A percentile compares a stretch with the other conserved stretches of the same genome.
These are phyloP conservation scores for Begonia masoniana DNA, from an alignment of 306 rosid species.

Conservation along the genomic window DNA sequence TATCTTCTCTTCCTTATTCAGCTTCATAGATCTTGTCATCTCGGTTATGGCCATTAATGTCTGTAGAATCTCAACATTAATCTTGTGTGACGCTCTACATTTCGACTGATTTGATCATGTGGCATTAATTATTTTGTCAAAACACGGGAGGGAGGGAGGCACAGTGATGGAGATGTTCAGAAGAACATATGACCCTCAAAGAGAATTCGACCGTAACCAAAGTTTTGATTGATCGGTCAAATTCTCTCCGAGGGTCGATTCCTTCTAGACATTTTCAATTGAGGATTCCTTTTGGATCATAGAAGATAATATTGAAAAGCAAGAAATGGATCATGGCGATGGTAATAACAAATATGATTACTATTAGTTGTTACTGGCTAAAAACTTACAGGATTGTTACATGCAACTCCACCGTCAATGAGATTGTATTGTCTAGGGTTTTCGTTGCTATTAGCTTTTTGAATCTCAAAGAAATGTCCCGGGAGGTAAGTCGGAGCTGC, in stretches of 20 bases:
- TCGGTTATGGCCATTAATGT: slow-evolving; percentile 29
- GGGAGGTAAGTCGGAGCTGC: slow-evolving; percentile 41
- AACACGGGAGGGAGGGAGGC: too few species aligned
- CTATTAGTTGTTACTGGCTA: background rate
- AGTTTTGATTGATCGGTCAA: background rate
- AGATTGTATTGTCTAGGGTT: slow-evolving; percentile 16
- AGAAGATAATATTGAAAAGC: too few species aligned
- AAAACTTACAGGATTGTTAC: slow-evolving; percentile 27
- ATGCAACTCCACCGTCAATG: slow-evolving; percentile 33
- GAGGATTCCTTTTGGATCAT: too few species aligned
- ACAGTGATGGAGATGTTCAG: background rate
- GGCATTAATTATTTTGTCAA: too few species aligned
- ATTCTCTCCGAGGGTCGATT: too few species aligned
- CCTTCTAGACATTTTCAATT: too few species aligned
- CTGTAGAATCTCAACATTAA: background rate
- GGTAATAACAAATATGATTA: too few species aligned
- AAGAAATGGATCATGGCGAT: background rate
- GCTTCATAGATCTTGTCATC: slow-evolving; percentile 10
- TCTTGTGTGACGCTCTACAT: background rate
- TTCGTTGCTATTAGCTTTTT: slow-evolving; percentile 10
- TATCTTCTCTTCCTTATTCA: background rate
- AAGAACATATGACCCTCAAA: background rate
- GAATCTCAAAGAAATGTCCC: slow-evolving; percentile 18
- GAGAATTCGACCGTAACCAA: background rate
- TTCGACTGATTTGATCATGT: too few species aligned